phyloP scores from a whole-genome alignment of 108 stramenopile genomes.

The Cylindrotheca fusiformis region DNA sequence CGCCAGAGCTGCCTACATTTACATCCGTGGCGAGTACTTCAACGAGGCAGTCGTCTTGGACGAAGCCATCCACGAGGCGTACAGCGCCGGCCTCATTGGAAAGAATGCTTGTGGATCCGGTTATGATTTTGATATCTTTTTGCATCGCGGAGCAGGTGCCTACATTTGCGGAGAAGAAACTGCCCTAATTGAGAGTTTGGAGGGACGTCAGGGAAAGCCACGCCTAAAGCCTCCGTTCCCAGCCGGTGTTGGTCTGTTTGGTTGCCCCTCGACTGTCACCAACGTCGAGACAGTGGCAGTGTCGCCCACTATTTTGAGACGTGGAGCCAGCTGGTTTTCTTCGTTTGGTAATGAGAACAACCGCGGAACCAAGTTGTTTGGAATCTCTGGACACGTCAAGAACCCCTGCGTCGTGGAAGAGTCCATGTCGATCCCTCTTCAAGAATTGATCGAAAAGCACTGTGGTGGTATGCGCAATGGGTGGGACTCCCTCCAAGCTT shows the following conservation, averaged over 20 bases:
- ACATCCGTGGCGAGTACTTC: conserved; percentile 99
- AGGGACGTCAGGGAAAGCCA: conserved; percentile 95
- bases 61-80: conserved; percentile 99
- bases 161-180: conserved; percentile 99
- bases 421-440: conserved; percentile 98
- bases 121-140: conserved; percentile 99
- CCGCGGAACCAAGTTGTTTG: conserved; percentile 97
- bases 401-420: conserved; percentile 99
- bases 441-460: conserved; percentile 98
- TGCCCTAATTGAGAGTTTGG: conserved; percentile 96
- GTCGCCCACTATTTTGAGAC: conserved; percentile 95
- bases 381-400: conserved; percentile 99
- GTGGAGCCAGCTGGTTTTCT: conserved; percentile 97
- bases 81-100: conserved; percentile 93
- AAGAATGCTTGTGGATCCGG: conserved; percentile 97
- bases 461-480: conserved; percentile 99
- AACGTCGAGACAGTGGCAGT: conserved; percentile 99
- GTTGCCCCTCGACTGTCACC: conserved; percentile 99
- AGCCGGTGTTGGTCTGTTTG: conserved; percentile 97
- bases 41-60: conserved; percentile 99
- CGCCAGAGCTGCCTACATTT: conserved; percentile 99
- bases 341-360: conserved; percentile 97
- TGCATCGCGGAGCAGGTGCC: conserved; percentile 99
- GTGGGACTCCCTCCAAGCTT: conserved; percentile 98
- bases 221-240: conserved; percentile 99